Percentiles rank a stretch among this genome's conserved stretches.
Evolutionary conservation across 805 yeast species (phyloP).

Genomic region (Pichia scutulata): DNA sequence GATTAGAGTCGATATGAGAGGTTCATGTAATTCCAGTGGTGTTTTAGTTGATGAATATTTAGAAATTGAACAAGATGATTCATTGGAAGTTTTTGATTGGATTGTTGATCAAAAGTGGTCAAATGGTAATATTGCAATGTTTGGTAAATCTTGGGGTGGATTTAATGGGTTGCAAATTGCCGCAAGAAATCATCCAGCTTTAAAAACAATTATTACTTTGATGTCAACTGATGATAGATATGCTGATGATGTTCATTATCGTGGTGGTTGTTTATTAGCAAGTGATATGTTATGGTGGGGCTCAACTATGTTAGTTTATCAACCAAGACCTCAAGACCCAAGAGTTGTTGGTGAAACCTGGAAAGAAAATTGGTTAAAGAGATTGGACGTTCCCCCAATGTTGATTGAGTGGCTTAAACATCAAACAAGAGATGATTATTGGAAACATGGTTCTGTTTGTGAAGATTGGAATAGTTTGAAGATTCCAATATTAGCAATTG

Average conservation of each 20-base stretch:
- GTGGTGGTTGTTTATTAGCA: constrained; percentile 39
- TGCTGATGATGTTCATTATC: constrained; percentile 41
- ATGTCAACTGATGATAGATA: constrained; percentile 43
- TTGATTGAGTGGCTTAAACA: constrained; percentile 36
- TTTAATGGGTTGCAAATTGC: constrained; percentile 41
- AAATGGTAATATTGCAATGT: constrained; percentile 39
- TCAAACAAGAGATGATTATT: constrained; percentile 37
- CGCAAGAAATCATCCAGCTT: constrained; percentile 39
- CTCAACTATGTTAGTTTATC: constrained; percentile 37
- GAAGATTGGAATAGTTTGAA: constrained; percentile 33
- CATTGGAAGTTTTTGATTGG: constrained; percentile 37
- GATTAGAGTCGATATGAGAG: constrained; percentile 40
- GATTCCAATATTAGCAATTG: constrained; percentile 37
- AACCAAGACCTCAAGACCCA: constrained; percentile 41
- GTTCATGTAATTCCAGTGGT: constrained; percentile 37
- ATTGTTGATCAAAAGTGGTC: constrained; percentile 35
- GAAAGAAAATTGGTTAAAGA: constrained; percentile 34
- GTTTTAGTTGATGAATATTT: constrained; percentile 35
- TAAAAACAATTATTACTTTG: constrained; percentile 35
- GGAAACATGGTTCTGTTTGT: constrained; percentile 42
- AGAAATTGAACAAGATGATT: constrained; percentile 37
- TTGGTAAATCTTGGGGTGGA: constrained; percentile 45
- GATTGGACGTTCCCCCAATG: constrained; percentile 35
- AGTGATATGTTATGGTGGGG: constrained; percentile 46
- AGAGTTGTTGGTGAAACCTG: constrained; percentile 31